Evolutionary conservation across 345 rosid species (phyloP), one percentile per base, ranked within the genome.

Genomic region (Hibiscus tridactylites): DNA sequence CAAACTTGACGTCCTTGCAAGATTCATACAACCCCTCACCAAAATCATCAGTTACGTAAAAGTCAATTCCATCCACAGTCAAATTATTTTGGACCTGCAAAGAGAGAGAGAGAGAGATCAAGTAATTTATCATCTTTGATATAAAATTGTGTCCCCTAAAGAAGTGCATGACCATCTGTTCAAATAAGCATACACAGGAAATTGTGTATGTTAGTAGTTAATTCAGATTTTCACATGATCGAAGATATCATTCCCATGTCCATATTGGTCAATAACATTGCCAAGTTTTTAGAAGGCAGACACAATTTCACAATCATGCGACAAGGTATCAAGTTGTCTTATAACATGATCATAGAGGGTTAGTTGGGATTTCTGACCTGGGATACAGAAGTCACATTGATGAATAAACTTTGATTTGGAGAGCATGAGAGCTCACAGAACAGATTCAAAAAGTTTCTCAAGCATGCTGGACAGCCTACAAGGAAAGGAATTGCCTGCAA

Each of bases 371-470:
- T 66, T 58, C 78, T 62, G 69, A 94, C 98, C 97, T 91, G 86
- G 49, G 88, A 52, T 74, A 87, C 65, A 46, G 97, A 82, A 77
- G 97, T 86, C 52, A 94, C 96, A 64, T 91, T 90, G 81, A 94
- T 90, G 79, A 91, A 94, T 33, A 87, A 81, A 86, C 97, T 91
- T 82, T 94, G 98, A 79, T 85, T 86, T 15, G 98, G 97, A 74
- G 98, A 94, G 81, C 98, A 94, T 49, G 96, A 71, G 76, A 94
- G 97, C 82, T 94, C 97, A 71, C 98, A 94, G 80, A 94, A 94
- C 73, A 91, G 83, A 83, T 94, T 94, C 78, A 94, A 70, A 82
- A 94, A 94, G 76, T 91, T 94, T 76, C 98, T 88, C 84, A 94
- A 83, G 78, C 97, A 94, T 44, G 98, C 97, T 65, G 97, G 97